A percentile compares a stretch with the other conserved stretches of the same genome.
Evolutionary conservation across 2,329 filamentous ascomycete genomes (phyloP).

Genomic region (Dactylellina leptospora): DNA sequence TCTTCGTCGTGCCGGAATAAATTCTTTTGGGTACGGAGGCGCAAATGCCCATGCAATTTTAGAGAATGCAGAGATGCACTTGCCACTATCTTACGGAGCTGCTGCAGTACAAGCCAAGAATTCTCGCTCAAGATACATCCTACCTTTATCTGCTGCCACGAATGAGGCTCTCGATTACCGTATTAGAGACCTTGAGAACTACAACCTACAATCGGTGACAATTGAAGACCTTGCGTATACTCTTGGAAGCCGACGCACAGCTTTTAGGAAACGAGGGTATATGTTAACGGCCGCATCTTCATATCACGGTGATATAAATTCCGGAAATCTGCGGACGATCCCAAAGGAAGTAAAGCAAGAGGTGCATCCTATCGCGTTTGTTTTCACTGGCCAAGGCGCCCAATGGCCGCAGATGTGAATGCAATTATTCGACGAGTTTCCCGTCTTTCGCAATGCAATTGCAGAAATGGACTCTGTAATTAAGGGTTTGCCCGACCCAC

Average conservation of each 20-base stretch:
- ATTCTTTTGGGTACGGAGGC: constrained; percentile 59
- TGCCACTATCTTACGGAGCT: constrained; percentile 1
- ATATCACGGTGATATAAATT: neutral
- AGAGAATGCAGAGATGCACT: constrained; percentile 7
- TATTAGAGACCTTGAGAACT: neutral
- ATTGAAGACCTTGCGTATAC: constrained; percentile 17
- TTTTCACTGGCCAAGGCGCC: constrained; percentile 64
- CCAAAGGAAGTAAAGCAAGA: neutral
- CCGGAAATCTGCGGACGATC: neutral
- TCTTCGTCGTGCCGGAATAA: constrained; percentile 53
- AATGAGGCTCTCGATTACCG: neutral
- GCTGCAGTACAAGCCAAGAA: neutral
- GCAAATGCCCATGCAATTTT: constrained; percentile 37
- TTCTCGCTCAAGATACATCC: neutral
- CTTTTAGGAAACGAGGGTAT: constrained; percentile 26
- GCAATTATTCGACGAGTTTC: constrained; percentile 57
- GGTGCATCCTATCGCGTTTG: constrained; percentile 14
- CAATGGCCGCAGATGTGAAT: constrained; percentile 63
- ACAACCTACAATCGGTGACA: constrained; percentile 2
- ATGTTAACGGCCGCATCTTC: neutral
- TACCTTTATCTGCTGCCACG: constrained; percentile 26
- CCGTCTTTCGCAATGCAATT: constrained; percentile 11
- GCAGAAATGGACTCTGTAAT: constrained; percentile 17
- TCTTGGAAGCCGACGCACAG: constrained; percentile 13
- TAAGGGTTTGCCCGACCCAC: constrained; percentile 21